Evolutionary conservation across 352 stramenopile genomes (phyloP), one percentile per base, ranked within the genome.

Genomic region (Phytophthora sansomeana): DNA sequence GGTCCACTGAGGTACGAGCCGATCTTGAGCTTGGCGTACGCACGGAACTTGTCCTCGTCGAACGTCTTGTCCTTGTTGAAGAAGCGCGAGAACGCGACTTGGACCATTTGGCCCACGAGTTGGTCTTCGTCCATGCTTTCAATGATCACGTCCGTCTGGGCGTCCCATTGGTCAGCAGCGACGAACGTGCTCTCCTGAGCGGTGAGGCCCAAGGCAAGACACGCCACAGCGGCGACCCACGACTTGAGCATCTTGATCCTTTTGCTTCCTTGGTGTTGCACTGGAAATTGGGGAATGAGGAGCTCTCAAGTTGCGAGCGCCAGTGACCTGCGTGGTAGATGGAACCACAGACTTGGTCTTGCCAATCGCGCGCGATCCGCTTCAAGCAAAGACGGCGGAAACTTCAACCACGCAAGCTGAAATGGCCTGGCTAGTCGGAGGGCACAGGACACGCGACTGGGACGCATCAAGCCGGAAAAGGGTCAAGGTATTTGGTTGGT

Each of bases 1-100:
- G 86, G 81, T 2, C 78, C 80, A 63, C 96, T 97, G n/a, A 98
- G 61, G 46, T 96, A 93, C 11, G 86, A 96, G 11, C 92, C 91
- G 51, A 97, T 77, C 24, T 94, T 90, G 32, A 93, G 72, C 61
- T 88, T 75, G 6, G 88, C 88, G 50, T 89, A 92, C 6, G 79
- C 47, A 19, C 78, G 75, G 21, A 97, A 77, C 21, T 81, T 68
- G 32, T 83, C 77, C 44, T 80, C 67, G 44, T 95, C 77, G 33
- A 92, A 70, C 2, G 68, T 83, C 24, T 72, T 72, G 59, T 93
- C 69, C n/a, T 75, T 39, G 46, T 83, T 74, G 32, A 97, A 66
- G 11, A 97, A 77, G 7, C 81, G 69, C 38, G 69, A 84, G 46
- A 97, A 83, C 28, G 93, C 85, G 7, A 97, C 75, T 70, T 98